Conservation (phyloP, 169 alveolate genomes). For the Perkinsus marinus region DNA sequence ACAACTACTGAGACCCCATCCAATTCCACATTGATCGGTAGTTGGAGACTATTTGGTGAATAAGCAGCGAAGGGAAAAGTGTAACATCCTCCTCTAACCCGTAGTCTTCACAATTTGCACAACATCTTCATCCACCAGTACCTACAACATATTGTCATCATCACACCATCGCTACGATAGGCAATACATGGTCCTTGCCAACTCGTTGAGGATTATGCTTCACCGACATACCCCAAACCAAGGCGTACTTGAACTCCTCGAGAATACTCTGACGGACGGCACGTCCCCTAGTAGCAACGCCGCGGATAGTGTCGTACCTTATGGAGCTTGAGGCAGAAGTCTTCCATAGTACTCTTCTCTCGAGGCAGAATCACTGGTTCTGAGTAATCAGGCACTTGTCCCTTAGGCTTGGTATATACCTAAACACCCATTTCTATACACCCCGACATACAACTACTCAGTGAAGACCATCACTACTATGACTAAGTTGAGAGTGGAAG, state of each 20-base stretch:
- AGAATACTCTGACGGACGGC: slow-evolving; percentile 4
- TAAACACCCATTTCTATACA: too few relatives aligned
- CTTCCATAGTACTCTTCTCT: slow-evolving; percentile 58
- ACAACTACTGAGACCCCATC: not conserved
- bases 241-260: slow-evolving; percentile 77
- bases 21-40: not conserved
- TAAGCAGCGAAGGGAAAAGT: not conserved
- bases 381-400: slow-evolving; percentile 85
- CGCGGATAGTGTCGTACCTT: slow-evolving; percentile 38
- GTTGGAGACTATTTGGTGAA: not conserved
- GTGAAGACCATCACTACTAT: too few relatives aligned
- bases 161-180: not conserved
- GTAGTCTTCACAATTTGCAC: slow-evolving; percentile 44
- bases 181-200: slow-evolving; percentile 79
- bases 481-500: too few relatives aligned
- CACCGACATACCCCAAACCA: slow-evolving; percentile 95
- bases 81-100: not conserved
- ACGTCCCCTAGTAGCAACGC: not conserved
- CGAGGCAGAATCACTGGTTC: slow-evolving; percentile 84
- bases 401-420: slow-evolving; percentile 95
- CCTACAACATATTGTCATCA: not conserved
- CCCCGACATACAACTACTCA: too few relatives aligned
- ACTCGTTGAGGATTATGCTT: slow-evolving; percentile 89
- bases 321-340: slow-evolving; percentile 48
- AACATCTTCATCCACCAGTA: slow-evolving; percentile 54